Evolutionary conservation across 306 rosid genomes (phyloP), one percentile per base, ranked within the genome.

Genomic region (Vigna unguiculata): DNA sequence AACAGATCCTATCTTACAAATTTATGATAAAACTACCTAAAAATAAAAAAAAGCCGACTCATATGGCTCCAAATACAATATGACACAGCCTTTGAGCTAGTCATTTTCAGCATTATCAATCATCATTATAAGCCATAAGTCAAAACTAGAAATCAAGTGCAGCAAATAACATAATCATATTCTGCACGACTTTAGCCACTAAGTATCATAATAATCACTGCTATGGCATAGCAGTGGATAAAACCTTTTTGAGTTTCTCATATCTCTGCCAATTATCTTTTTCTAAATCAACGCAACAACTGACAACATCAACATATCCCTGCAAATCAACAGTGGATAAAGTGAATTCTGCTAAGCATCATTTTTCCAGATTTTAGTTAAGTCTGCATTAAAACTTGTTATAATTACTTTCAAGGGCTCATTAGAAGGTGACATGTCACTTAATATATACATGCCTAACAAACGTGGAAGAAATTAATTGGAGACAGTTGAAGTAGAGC

Each of bases 101-200:
- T 38, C 58, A 60, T 78, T 71, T 13, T 60, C 73, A 79, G 66
- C 78, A 45, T 74, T 34, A 59, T 46, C 60, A 15, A 24, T 53
- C 68, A 80, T 73, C 79, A 65, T 66, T 73, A 51, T 8, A 24
- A 34, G 52, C 67, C 62, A 17, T 21, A 74, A 74, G 84, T 80
- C 80, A 80, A 80, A 80, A 36, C 57, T 25, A 12, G 76, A 72
- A 74, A 80, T 74, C 76, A 57, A 80, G 80, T 66, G 83, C 83
- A 5, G 59, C 74, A 72, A 51, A 52, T 71, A 71, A 51, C 78
- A 71, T 62, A 47, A 73, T 73, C 63, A 80, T 73, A 60, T 34
- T 80, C 24, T 9, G 28, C 25, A 9, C n/a, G 59, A 63, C 14
- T 52, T 71, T 41, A 62, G 17, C 40, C 63, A 62, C 62, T 71